phyloP scores from a whole-genome alignment of 805 yeast species.

The Priceomyces castillae region DNA sequence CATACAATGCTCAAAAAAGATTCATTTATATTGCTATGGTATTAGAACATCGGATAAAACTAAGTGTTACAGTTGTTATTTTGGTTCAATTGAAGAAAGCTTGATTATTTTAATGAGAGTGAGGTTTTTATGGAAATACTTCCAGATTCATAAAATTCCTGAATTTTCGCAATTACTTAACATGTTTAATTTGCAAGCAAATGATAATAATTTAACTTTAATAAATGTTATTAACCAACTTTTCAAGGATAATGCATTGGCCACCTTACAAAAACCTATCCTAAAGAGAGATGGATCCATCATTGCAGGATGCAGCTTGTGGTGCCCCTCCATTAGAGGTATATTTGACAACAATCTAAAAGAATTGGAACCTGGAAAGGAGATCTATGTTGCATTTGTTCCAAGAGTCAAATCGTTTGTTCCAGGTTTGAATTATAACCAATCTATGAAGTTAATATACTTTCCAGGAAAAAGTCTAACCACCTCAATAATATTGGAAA shows the following conservation, averaged over 20 bases:
- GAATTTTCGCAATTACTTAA: slow-evolving; percentile 11
- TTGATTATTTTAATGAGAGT: slow-evolving; percentile 30
- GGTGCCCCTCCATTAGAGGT: slow-evolving; percentile 12
- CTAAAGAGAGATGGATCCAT: slow-evolving; percentile 4
- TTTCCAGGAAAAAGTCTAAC: slow-evolving; percentile 9
- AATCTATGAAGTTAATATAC: slow-evolving; percentile 4
- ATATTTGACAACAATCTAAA: slow-evolving; percentile 9
- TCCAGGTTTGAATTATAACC: slow-evolving; percentile 12
- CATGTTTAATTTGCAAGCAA: slow-evolving; percentile 10
- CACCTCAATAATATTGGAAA: background rate
- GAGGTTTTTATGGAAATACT: slow-evolving; percentile 31
- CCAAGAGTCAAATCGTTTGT: slow-evolving; percentile 12
- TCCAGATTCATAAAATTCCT: slow-evolving; percentile 20
- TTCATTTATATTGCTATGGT: slow-evolving; percentile 39
- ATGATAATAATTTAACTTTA: slow-evolving; percentile 3
- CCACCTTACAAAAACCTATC: slow-evolving; percentile 7
- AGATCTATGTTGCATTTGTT: slow-evolving; percentile 9
- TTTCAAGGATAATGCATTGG: slow-evolving; percentile 12
- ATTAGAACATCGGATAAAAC: slow-evolving; percentile 5
- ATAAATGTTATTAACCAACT: slow-evolving; percentile 10
- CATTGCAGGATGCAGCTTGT: slow-evolving; percentile 9
- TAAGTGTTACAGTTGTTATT: slow-evolving; percentile 19
- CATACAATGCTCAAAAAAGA: slow-evolving; percentile 22
- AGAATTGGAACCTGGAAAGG: background rate
- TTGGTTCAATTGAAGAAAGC: slow-evolving; percentile 14